These are phyloP conservation scores for Eutrema heterophyllum DNA, from an alignment of 345 rosid species.

Conservation along the genomic window DNA sequence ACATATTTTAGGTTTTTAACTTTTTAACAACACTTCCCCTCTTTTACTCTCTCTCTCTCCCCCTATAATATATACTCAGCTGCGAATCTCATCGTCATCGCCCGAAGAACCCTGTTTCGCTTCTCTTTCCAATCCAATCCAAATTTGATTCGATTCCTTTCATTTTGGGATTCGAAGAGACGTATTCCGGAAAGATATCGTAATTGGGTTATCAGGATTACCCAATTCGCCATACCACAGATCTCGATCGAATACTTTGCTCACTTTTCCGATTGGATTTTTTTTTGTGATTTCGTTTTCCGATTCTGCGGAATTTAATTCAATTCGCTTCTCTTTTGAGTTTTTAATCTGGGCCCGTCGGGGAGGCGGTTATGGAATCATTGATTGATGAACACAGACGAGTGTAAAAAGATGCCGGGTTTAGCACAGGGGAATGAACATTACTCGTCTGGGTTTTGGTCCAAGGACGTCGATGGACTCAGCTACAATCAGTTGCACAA, in stretches of 20 bases:
- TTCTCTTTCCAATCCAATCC: constrained; percentile 9
- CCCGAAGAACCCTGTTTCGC: constrained; percentile 13
- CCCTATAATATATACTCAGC: constrained; percentile 10
- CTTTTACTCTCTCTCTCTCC: constrained; percentile 2
- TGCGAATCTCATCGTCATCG: constrained; percentile 39
- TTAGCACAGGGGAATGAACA: constrained; percentile 65
- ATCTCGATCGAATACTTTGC: constrained; percentile 16
- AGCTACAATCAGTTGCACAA: constrained; percentile 74
- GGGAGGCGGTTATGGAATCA: constrained; percentile 23
- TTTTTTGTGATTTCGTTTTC: background rate
- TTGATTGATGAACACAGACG: constrained; percentile 28
- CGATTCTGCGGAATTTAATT: background rate
- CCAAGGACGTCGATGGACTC: constrained; percentile 60
- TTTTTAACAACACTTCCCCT: constrained; percentile 13
- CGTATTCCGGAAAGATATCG: background rate
- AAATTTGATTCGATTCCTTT: background rate
- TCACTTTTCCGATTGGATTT: background rate
- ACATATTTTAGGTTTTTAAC: background rate
- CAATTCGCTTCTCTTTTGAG: background rate
- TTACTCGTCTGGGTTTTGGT: constrained; percentile 69
- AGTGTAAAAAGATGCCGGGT: constrained; percentile 68
- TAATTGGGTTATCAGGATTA: background rate
- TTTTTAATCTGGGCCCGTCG: background rate
- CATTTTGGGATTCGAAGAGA: background rate
- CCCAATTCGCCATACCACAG: background rate